Evolutionary conservation across 2,329 filamentous ascomycete genomes (phyloP), one percentile per base, ranked within the genome.

Genomic region (Colletotrichum endophyticum): DNA sequence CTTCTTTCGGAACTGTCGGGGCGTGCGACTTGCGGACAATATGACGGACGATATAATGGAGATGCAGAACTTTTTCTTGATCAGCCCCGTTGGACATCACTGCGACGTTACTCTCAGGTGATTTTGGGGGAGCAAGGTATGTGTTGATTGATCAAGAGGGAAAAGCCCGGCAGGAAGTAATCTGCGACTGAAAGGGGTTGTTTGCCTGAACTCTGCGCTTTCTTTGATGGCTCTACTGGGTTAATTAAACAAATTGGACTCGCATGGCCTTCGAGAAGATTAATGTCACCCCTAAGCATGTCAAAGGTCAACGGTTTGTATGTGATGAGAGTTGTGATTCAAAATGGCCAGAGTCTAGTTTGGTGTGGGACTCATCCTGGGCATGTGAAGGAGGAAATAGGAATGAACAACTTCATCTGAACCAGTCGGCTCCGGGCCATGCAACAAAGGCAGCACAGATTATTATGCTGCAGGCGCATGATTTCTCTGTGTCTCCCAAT

Each of bases 1-100:
- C 7, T 90, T 93, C 81, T 91, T 92, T 80, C 84, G 86, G 1
- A 82, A 87, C 36, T 90, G 87, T 74, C 84, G 85, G 0, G 80
- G 81, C 69, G 81, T 83, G 1, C 81, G 63, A 22, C 72, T 83
- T 5, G 67, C 73, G 16, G 83, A 86, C 63, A 82, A 81, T 13
- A 86, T 85, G 81, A 79, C 73, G 2, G 83, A 86, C 64, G 76
- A 79, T 0, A 83, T 86, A 22, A 87, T 87, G 85, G 80, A 80
- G n/a, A 78, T 80, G 30, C 57, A 72, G 12, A 78, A 84, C 70
- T 82, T 80, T 68, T 87, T 87, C 71, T 75, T 87, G 6, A 72
- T 84, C 27, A 70, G 70, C 9, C 84, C 85, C 5, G 80, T 75
- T 30, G 81, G 80, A 0, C 79, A 84, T 8, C 79, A 82, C 8